Conservation (phyloP, 75 land plant genomes). For the Pinus albicaulis region DNA sequence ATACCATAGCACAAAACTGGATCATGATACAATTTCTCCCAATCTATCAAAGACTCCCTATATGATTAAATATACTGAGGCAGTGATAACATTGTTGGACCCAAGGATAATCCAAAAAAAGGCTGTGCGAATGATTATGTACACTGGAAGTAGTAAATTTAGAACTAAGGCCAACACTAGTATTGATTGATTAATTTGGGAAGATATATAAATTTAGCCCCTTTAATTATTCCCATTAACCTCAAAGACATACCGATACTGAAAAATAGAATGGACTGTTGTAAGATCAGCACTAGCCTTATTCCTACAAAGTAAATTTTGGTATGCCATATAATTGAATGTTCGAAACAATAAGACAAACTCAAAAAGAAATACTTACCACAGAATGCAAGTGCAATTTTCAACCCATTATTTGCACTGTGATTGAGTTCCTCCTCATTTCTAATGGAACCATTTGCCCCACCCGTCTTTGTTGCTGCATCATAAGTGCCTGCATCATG, state of each 20-base stretch:
- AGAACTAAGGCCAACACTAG: not conserved
- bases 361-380: conserved; percentile 31
- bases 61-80: not conserved
- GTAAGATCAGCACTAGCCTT: conserved; percentile 3
- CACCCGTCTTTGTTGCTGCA: conserved; percentile 78
- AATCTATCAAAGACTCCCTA: not conserved
- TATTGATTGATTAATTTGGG: not conserved
- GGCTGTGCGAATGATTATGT: not conserved
- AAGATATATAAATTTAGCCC: not conserved
- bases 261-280: not conserved
- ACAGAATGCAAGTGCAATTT: conserved; percentile 64
- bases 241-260: not conserved
- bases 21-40: not conserved
- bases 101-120: not conserved
- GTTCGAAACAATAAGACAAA: not conserved
- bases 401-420: conserved; percentile 67
- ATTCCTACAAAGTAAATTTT: conserved; percentile 3
- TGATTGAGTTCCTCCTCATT: conserved; percentile 71
- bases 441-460: conserved; percentile 83
- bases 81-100: not conserved
- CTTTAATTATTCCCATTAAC: not conserved
- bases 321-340: not conserved
- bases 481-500: conserved; percentile 98
- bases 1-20: not conserved
- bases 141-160: not conserved